These are phyloP conservation scores for Penicillium herquei DNA, from an alignment of 495 filamentous ascomycete species.

Conservation along the genomic window DNA sequence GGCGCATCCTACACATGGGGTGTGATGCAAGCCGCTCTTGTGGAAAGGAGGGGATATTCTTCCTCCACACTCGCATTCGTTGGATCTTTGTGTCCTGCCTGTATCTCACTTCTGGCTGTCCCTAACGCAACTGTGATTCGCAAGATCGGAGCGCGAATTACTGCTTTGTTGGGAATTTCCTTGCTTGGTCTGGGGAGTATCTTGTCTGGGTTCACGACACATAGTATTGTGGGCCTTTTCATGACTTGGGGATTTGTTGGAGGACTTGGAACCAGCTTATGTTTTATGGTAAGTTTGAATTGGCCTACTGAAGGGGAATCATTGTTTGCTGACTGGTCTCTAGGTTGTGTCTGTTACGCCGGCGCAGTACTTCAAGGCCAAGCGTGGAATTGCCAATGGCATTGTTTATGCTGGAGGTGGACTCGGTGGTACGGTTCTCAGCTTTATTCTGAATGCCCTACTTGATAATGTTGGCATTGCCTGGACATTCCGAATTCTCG, in stretches of 20 bases:
- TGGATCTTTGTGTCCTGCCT: slow-evolving; percentile 49
- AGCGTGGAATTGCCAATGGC: slow-evolving; percentile 56
- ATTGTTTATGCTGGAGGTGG: slow-evolving; percentile 56
- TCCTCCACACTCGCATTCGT: slow-evolving; percentile 56
- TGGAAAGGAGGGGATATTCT: slow-evolving; percentile 43
- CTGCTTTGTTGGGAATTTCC: slow-evolving; percentile 44
- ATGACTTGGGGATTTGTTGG: slow-evolving; percentile 54
- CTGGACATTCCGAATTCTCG: slow-evolving; percentile 56
- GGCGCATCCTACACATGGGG: slow-evolving; percentile 57
- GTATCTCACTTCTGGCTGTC: slow-evolving; percentile 48
- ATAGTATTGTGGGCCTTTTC: slow-evolving; percentile 53
- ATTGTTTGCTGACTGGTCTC: slow-evolving; percentile 22
- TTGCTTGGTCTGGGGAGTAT: slow-evolving; percentile 49
- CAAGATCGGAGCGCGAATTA: slow-evolving; percentile 43
- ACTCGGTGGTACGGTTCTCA: slow-evolving; percentile 50
- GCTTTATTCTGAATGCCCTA: slow-evolving; percentile 47
- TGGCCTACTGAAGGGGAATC: not conserved
- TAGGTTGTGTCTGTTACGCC: slow-evolving; percentile 48
- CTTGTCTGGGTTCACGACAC: slow-evolving; percentile 46
- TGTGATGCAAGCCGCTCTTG: slow-evolving; percentile 54
- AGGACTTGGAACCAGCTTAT: slow-evolving; percentile 46
- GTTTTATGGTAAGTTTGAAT: slow-evolving; percentile 28
- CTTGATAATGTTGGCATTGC: slow-evolving; percentile 45
- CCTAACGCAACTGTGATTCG: slow-evolving; percentile 50
- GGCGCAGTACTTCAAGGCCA: slow-evolving; percentile 54